These are phyloP conservation scores for Euphorbia corollata DNA, from an alignment of 441 rosid species.

Conservation along the genomic window DNA sequence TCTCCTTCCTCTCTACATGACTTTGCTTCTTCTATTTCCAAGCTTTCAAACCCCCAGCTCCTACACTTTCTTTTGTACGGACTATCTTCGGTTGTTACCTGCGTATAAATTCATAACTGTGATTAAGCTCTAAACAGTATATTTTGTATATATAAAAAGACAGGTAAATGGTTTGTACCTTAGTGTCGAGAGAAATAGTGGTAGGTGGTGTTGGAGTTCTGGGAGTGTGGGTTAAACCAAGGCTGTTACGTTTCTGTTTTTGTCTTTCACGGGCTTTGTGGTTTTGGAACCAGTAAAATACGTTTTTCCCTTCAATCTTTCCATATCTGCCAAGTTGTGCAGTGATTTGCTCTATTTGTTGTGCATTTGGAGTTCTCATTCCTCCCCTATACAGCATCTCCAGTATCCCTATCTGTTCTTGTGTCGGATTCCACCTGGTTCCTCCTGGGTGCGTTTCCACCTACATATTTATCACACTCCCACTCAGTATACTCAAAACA, in stretches of 20 bases:
- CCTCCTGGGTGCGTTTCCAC: conserved; percentile 92
- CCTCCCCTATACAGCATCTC: conserved; percentile 87
- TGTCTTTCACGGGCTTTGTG: conserved; percentile 99
- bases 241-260: conserved; percentile 63
- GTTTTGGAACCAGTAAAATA: conserved; percentile 97
- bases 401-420: conserved; percentile 85
- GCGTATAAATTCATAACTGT: too few species aligned
- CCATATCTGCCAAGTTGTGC: conserved; percentile 70
- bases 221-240: conserved; percentile 36
- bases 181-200: conserved; percentile 34
- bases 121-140: too few species aligned
- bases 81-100: conserved; percentile 37
- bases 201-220: conserved; percentile 30
- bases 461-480: conserved; percentile 25
- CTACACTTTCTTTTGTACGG: conserved; percentile 79
- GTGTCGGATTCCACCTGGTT: conserved; percentile 95
- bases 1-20: conserved; percentile 39
- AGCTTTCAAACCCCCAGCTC: conserved; percentile 70
- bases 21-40: conserved; percentile 49
- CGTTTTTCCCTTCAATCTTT: conserved; percentile 95
- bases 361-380: conserved; percentile 88
- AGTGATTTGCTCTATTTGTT: conserved; percentile 86
- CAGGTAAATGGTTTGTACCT: conserved; percentile 23
- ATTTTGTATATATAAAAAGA: too few species aligned
- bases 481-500: background rate